A percentile compares a stretch with the other conserved stretches of the same genome.
These are phyloP conservation scores for Stereocaulon alpinum DNA, from an alignment of 495 filamentous ascomycete species.

Conservation along the genomic window DNA sequence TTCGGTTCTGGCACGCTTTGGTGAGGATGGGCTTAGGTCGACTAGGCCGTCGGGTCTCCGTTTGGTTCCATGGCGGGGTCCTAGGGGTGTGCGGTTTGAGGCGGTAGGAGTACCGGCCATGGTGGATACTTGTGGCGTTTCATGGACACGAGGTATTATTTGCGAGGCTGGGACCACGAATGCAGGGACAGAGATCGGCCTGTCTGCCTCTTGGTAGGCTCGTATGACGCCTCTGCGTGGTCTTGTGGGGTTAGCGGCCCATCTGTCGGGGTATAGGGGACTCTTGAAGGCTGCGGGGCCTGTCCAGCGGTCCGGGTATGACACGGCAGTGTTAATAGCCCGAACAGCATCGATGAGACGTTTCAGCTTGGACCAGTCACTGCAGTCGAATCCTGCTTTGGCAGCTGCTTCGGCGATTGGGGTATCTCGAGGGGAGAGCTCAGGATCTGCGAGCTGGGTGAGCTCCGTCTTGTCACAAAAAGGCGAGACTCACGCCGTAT, in stretches of 20 bases:
- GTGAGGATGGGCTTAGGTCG: not conserved
- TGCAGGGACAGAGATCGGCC: slow-evolving; percentile 3
- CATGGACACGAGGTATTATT: not conserved
- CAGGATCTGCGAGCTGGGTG: slow-evolving; percentile 4
- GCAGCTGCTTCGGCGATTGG: slow-evolving; percentile 19
- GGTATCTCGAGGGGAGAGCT: slow-evolving; percentile 5
- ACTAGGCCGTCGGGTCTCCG: not conserved
- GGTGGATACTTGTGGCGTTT: not conserved
- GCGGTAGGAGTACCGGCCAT: not conserved
- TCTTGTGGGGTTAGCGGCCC: slow-evolving; percentile 1
- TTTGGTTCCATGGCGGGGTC: not conserved
- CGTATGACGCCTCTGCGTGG: not conserved
- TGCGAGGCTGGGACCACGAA: slow-evolving; percentile 2
- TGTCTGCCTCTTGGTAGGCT: not conserved
- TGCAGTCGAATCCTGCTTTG: slow-evolving; percentile 20
- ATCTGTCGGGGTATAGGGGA: slow-evolving; percentile 12
- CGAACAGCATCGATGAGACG: slow-evolving; percentile 12
- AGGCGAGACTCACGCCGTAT: not conserved
- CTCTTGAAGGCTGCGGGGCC: slow-evolving; percentile 11
- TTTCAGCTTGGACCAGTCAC: slow-evolving; percentile 9
- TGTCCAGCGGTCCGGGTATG: slow-evolving; percentile 16
- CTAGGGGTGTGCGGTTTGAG: not conserved
- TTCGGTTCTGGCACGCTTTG: slow-evolving; percentile 11
- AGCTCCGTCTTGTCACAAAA: not conserved
- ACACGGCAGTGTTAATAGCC: not conserved